Evolutionary conservation across 805 yeast species (phyloP).

Genomic region (Yamadazyma paraphyllophila): DNA sequence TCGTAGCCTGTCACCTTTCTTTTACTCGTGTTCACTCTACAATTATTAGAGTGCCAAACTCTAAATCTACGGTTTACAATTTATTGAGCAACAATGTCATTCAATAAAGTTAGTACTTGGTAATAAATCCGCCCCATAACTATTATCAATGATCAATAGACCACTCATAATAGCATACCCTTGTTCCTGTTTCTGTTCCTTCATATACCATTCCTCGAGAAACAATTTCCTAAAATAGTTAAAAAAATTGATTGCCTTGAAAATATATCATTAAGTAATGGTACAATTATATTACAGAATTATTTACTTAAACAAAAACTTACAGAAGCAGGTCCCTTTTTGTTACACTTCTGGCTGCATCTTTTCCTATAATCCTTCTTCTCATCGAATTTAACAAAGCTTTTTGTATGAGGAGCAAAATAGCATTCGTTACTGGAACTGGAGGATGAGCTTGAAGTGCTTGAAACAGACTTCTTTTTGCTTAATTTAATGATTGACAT

Average conservation of each 20-base stretch:
- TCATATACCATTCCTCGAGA: neutral
- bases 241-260: neutral
- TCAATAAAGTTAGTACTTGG: too few species aligned
- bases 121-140: too few species aligned
- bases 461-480: conserved; percentile 25
- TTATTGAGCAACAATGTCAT: too few species aligned
- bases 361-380: conserved; percentile 45
- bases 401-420: conserved; percentile 13
- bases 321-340: conserved; percentile 29
- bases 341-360: conserved; percentile 27
- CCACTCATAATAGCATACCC: too few species aligned
- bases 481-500: conserved; percentile 20
- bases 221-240: conserved; percentile 9
- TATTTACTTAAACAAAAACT: conserved; percentile 42
- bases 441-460: conserved; percentile 19
- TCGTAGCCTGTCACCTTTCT: too few species aligned
- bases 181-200: neutral
- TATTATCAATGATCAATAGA: too few species aligned
- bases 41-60: too few species aligned
- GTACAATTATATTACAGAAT: conserved; percentile 15
- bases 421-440: conserved; percentile 10
- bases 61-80: too few species aligned
- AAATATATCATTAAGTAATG: conserved; percentile 4
- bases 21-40: too few species aligned
- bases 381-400: conserved; percentile 41